Evolutionary conservation across 371 early-diverging fungal genomes (phyloP), one percentile per base, ranked within the genome.

Genomic region (Haplosporangium sp.): DNA sequence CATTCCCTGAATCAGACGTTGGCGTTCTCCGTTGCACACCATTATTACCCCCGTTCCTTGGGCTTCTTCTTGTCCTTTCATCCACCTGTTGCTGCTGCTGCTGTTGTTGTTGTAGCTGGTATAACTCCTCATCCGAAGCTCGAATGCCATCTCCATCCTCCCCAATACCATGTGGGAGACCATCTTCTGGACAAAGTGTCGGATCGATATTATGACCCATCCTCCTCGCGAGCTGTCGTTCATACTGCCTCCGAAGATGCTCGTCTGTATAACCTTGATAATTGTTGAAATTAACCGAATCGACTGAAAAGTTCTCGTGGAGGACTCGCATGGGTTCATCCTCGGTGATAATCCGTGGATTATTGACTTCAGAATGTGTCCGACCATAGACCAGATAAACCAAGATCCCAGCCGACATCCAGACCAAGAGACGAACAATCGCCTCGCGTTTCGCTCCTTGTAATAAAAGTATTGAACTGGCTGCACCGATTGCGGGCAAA

Each of bases 401-500:
- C 13, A 69, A 7, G 18, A 79, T 46, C 16, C 80, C 80, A 1
- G 59, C 50, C 10, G 62, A 73, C 67, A 73, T 73, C 80, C 80
- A 79, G 43, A 73, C 80, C 40, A 79, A 53, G 8, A 79, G 61
- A 18, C 80, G 73, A 13, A 79, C 55, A 38, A 79, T 73, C 5
- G 69, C 57, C 20, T 79, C 73, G 0, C 60, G 60, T 29, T 79
- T 73, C 2, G 80, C 80, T 37, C 73, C 80, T 18, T 69, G 69
- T 5, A 79, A 36, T 0, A 79, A 36, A 0, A 79, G 23, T 13
- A 79, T 23, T 1, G 80, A 67, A 10, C 55, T 69, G 7, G 73
- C 73, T n/a, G 80, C 80, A 14, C 80, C 80, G 23, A 79, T 69
- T 10, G 69, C 73, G 13, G 80, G 80, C 3, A 76, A 29, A 45